phyloP scores from a whole-genome alignment of 164 flowering plant genomes.

The Vitis cinerea region DNA sequence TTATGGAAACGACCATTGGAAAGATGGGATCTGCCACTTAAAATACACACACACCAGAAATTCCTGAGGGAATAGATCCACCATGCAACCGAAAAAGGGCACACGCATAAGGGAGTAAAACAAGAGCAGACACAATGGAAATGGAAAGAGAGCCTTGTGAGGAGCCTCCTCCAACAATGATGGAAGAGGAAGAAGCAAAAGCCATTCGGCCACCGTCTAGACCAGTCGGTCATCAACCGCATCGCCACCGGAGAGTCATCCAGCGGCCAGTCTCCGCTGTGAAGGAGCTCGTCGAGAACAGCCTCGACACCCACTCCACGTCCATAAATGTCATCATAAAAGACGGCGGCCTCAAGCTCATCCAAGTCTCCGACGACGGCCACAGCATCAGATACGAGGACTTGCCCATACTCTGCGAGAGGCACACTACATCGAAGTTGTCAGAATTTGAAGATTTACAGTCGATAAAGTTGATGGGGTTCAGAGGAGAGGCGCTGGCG shows the following conservation, averaged over 20 bases:
- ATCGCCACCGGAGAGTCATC: slow-evolving; percentile 9
- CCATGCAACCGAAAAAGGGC: too few relatives aligned
- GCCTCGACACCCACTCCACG: slow-evolving; percentile 4
- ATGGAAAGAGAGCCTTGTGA: too few relatives aligned
- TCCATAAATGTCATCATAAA: too few relatives aligned
- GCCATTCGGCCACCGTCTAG: not conserved
- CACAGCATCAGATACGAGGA: slow-evolving; percentile 91
- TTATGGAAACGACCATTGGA: too few relatives aligned
- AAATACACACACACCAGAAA: too few relatives aligned
- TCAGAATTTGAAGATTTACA: slow-evolving; percentile 78
- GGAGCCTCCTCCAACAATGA: too few relatives aligned
- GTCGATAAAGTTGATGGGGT: slow-evolving; percentile 92
- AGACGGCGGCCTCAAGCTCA: slow-evolving; percentile 64
- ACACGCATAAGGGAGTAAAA: slow-evolving; percentile 13
- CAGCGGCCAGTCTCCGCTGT: slow-evolving; percentile 5
- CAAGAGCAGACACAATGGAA: too few relatives aligned
- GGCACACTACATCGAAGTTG: slow-evolving; percentile 96
- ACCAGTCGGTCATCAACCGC: slow-evolving; percentile 2
- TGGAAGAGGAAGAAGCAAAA: too few relatives aligned
- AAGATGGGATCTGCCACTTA: too few relatives aligned
- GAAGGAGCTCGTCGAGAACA: slow-evolving; percentile 11
- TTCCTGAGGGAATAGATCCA: too few relatives aligned
- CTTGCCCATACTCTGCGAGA: slow-evolving; percentile 89
- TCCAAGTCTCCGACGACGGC: slow-evolving; percentile 96
- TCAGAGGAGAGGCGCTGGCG: slow-evolving; percentile 98